Evolutionary conservation across 176 grass and related monocot genomes (phyloP).

Genomic region (Oryza australiensis): DNA sequence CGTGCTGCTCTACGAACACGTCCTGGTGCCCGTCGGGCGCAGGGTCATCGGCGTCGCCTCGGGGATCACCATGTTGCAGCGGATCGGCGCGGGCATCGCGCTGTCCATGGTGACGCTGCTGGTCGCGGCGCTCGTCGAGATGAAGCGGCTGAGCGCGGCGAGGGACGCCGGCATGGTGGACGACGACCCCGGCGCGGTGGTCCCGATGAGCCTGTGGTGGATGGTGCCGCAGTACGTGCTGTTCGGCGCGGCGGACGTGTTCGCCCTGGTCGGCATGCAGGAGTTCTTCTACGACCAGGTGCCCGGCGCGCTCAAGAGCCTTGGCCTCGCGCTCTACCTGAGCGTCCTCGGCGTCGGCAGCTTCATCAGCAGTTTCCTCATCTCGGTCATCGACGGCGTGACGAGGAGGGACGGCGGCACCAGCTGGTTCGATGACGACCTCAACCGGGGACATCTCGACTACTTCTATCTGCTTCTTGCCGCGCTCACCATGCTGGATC

Average conservation of each 20-base stretch:
- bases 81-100: conserved; percentile 50
- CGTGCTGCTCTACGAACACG: conserved; percentile 47
- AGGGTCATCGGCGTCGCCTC: conserved; percentile 2
- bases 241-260: conserved; percentile 41
- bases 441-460: conserved; percentile 58
- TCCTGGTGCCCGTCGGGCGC: conserved; percentile 44
- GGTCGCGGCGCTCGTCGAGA: conserved; percentile 55
- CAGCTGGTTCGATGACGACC: conserved; percentile 60
- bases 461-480: conserved; percentile 67
- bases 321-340: conserved; percentile 55
- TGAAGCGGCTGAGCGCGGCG: conserved; percentile 36
- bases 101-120: conserved; percentile 14
- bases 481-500: conserved; percentile 36
- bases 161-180: conserved; percentile 36
- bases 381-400: conserved; percentile 30
- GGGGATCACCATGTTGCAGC: conserved; percentile 62
- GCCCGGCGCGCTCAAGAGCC: conserved; percentile 50
- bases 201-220: conserved; percentile 74
- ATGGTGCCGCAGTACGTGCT: conserved; percentile 60
- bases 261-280: conserved; percentile 57
- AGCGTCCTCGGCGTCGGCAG: conserved; percentile 60
- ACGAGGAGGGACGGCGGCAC: conserved; percentile 33
- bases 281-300: conserved; percentile 79
- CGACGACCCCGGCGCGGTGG: background rate
- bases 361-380: conserved; percentile 61